Evolutionary conservation across 441 rosid species (phyloP).

Genomic region (Populus hybrid): DNA sequence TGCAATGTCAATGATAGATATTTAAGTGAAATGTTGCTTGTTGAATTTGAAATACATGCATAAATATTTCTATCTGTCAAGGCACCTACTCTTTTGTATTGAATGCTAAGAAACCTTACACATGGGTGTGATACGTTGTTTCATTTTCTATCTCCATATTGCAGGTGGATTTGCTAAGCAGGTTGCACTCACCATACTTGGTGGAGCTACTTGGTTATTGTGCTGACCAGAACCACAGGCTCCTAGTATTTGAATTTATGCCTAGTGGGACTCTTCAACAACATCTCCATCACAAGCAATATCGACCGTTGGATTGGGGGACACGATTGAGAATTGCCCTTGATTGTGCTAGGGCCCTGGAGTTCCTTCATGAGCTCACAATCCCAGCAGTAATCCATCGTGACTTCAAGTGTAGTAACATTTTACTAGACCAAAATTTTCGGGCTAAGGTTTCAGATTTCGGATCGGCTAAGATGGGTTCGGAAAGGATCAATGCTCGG

Average conservation of each 20-base stretch:
- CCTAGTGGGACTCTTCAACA: conserved; percentile 66
- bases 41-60: not conserved
- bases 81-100: not conserved
- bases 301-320: conserved; percentile 58
- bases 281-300: conserved; percentile 49
- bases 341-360: conserved; percentile 83
- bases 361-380: conserved; percentile 74
- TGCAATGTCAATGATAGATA: not conserved
- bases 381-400: conserved; percentile 75
- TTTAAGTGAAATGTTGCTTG: not conserved
- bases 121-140: conserved; percentile 14
- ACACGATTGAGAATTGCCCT: conserved; percentile 74
- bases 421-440: conserved; percentile 56
- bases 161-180: conserved; percentile 87
- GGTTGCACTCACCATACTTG: conserved; percentile 70
- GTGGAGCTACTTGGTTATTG: conserved; percentile 88
- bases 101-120: conserved; percentile 20
- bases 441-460: conserved; percentile 77
- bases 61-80: not conserved
- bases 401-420: conserved; percentile 72
- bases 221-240: conserved; percentile 84
- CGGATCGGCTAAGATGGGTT: conserved; percentile 71
- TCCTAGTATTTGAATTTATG: conserved; percentile 72
- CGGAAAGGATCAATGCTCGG: conserved; percentile 72
- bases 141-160: conserved; percentile 12